phyloP scores from a whole-genome alignment of 345 rosid species.

The Aquilaria malaccensis region DNA sequence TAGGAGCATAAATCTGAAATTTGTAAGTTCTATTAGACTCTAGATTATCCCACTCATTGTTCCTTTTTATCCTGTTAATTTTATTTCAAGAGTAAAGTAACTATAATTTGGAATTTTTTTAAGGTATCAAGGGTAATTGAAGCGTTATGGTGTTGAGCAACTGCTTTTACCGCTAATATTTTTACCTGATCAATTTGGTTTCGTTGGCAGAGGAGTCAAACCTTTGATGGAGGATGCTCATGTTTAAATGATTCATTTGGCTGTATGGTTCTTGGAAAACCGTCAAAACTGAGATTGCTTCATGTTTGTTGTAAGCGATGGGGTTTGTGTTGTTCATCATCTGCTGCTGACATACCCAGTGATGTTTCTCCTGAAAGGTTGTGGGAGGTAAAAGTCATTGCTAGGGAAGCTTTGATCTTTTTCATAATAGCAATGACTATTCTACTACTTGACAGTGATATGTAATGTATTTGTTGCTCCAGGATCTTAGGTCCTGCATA shows the following conservation, averaged over 20 bases:
- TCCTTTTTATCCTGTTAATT: not conserved
- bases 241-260: constrained; percentile 27
- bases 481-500: constrained; percentile 22
- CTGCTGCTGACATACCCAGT: constrained; percentile 30
- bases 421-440: not conserved
- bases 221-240: constrained; percentile 33
- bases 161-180: constrained; percentile 3
- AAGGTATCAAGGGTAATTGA: too few relatives aligned
- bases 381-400: constrained; percentile 72
- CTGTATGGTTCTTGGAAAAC: constrained; percentile 30
- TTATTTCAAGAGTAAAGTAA: not conserved
- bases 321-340: constrained; percentile 40
- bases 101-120: too few relatives aligned
- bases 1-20: constrained; percentile 38
- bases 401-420: constrained; percentile 3
- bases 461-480: constrained; percentile 13
- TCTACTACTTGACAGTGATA: not conserved
- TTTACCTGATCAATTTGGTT: constrained; percentile 14
- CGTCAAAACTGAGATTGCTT: constrained; percentile 34
- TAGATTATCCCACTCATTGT: not conserved
- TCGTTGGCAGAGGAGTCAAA: constrained; percentile 41
- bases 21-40: constrained; percentile 34
- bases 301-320: constrained; percentile 43
- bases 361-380: constrained; percentile 67
- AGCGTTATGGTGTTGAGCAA: not conserved